Percentiles rank a stretch among this genome's conserved stretches.
Conservation (phyloP, 2,329 filamentous ascomycete species). For the Plenodomus tracheiphilus region DNA sequence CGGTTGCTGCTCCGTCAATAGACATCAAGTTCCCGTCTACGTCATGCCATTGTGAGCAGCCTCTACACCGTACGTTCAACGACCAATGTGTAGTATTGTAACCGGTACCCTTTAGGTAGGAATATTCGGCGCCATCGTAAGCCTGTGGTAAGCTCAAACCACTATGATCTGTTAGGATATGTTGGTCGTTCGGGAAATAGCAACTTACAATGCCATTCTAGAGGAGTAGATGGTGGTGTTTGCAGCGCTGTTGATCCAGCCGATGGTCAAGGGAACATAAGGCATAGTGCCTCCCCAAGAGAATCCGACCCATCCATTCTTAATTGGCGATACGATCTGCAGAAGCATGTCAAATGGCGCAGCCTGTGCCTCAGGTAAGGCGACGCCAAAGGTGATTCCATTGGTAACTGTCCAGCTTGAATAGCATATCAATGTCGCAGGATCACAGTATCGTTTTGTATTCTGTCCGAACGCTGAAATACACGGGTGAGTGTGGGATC, state of each 20-base stretch:
- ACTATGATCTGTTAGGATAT: conserved; percentile 15
- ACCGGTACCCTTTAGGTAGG: conserved; percentile 36
- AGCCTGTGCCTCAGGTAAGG: conserved; percentile 39
- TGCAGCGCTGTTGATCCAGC: conserved; percentile 49
- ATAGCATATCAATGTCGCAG: conserved; percentile 45
- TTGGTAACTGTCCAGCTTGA: conserved; percentile 48
- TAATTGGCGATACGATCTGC: conserved; percentile 50
- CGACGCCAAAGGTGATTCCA: conserved; percentile 35
- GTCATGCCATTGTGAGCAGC: conserved; percentile 35
- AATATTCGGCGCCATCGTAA: conserved; percentile 30
- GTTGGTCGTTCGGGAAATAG: not conserved
- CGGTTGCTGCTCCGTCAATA: conserved; percentile 19
- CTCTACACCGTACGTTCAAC: conserved; percentile 34
- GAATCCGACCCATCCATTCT: conserved; percentile 54
- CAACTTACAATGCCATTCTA: conserved; percentile 51
- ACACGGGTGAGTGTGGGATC: not conserved
- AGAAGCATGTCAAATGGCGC: conserved; percentile 48
- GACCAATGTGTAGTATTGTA: conserved; percentile 39
- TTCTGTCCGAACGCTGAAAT: conserved; percentile 15
- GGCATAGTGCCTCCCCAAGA: conserved; percentile 57
- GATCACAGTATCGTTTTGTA: conserved; percentile 30
- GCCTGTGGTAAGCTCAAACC: conserved; percentile 34
- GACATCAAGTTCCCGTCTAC: conserved; percentile 27
- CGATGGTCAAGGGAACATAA: conserved; percentile 52
- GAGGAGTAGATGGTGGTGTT: conserved; percentile 47